phyloP scores from a whole-genome alignment of 2,329 filamentous ascomycete species.

The Penicillium sclerotigenum region DNA sequence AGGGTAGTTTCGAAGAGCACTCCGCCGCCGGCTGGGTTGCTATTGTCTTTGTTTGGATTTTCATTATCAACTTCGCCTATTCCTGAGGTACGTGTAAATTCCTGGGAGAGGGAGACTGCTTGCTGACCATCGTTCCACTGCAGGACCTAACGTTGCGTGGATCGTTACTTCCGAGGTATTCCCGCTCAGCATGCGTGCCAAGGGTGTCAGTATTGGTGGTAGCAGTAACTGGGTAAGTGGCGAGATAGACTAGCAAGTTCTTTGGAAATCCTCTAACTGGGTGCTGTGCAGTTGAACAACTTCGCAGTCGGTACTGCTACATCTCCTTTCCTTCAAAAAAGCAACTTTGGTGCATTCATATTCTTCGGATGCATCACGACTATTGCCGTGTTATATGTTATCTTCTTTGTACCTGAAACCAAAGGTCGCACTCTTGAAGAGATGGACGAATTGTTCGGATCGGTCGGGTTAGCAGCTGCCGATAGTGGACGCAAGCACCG shows the following conservation, averaged over 20 bases:
- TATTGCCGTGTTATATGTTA: constrained; percentile 28
- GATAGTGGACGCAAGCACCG: constrained; percentile 26
- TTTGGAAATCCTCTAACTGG: background rate
- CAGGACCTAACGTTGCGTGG: constrained; percentile 64
- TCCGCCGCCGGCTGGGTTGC: constrained; percentile 66
- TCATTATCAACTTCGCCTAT: constrained; percentile 71
- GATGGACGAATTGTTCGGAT: constrained; percentile 40
- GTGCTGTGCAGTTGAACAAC: constrained; percentile 50
- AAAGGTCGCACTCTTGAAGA: constrained; percentile 39
- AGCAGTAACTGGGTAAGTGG: constrained; percentile 35
- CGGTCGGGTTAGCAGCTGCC: constrained; percentile 29
- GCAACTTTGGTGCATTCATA: constrained; percentile 69
- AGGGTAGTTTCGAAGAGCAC: constrained; percentile 57
- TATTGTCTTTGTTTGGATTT: constrained; percentile 62
- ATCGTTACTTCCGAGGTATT: constrained; percentile 72
- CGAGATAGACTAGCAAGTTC: background rate
- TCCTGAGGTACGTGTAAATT: constrained; percentile 52
- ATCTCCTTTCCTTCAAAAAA: constrained; percentile 61
- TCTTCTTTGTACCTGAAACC: constrained; percentile 36
- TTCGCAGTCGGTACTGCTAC: constrained; percentile 67
- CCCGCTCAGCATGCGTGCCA: constrained; percentile 66
- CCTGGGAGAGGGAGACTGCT: background rate
- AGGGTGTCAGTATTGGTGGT: constrained; percentile 42
- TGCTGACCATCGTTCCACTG: background rate
- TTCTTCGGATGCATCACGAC: constrained; percentile 57